Conservation (phyloP, 768 basidiomycete species). For the Russula sp. region DNA sequence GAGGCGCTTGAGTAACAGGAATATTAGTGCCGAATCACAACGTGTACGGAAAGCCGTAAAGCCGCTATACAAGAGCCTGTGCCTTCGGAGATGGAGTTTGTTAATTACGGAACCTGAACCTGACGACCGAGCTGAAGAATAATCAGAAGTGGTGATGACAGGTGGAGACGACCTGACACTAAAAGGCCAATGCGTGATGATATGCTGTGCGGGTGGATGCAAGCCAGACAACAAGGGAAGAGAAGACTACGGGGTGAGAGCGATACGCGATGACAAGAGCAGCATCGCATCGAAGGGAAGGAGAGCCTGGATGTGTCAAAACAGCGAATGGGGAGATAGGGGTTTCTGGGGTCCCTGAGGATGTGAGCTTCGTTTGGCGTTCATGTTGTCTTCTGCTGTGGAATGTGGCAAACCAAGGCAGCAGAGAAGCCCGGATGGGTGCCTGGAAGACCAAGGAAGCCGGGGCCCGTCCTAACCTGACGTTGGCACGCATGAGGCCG, state of each 20-base stretch:
- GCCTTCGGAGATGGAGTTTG: background rate
- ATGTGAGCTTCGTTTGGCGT: background rate
- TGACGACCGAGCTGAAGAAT: background rate
- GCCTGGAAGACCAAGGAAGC: too few relatives aligned
- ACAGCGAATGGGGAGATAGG: background rate
- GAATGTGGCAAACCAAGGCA: background rate
- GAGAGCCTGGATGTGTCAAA: background rate
- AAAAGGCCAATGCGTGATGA: background rate
- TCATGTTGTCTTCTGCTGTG: background rate
- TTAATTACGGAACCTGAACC: background rate
- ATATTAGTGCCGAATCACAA: background rate
- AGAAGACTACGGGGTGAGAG: background rate
- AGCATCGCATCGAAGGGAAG: background rate
- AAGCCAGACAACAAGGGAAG: background rate
- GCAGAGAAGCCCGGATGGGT: background rate
- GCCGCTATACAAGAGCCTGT: too few relatives aligned
- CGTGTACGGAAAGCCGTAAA: background rate
- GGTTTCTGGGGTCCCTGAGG: slow-evolving; percentile 1
- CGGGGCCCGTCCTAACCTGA: too few relatives aligned
- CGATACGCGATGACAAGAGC: background rate
- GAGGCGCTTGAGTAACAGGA: background rate
- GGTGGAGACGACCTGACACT: background rate
- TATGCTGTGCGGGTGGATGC: background rate
- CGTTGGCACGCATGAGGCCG: background rate
- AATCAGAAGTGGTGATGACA: background rate